A percentile compares a stretch with the other conserved stretches of the same genome.
Conservation (phyloP, 495 filamentous ascomycete genomes). For the Penicillium chermesinum region DNA sequence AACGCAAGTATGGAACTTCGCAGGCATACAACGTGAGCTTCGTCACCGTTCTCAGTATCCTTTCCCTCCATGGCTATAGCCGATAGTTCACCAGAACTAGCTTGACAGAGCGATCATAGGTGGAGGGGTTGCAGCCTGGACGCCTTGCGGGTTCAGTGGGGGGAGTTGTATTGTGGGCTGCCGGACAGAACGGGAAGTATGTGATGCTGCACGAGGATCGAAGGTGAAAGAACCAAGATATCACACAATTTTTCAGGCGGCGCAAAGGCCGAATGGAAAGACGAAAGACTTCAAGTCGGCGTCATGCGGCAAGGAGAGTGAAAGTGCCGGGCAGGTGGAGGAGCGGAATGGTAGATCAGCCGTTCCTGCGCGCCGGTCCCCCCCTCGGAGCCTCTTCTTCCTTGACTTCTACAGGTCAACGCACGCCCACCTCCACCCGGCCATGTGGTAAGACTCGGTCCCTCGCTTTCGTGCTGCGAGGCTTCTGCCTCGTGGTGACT, state of each 20-base stretch:
- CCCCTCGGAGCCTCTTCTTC: conserved; percentile 4
- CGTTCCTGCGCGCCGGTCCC: conserved; percentile 21
- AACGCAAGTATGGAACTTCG: conserved; percentile 10
- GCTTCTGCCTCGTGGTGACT: neutral
- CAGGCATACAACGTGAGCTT: conserved; percentile 44
- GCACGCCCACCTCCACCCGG: neutral
- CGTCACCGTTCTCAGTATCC: conserved; percentile 38
- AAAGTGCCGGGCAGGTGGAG: conserved; percentile 27
- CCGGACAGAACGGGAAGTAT: neutral
- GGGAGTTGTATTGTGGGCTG: neutral
- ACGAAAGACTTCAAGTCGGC: neutral
- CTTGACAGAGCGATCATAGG: conserved; percentile 30
- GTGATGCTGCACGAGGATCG: neutral
- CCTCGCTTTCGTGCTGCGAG: conserved; percentile 30
- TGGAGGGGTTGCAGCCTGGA: conserved; percentile 8
- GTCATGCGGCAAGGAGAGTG: conserved; percentile 5
- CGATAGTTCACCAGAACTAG: conserved; percentile 22
- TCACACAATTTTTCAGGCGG: conserved; percentile 7
- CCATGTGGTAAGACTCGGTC: conserved; percentile 32
- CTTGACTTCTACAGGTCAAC: neutral
- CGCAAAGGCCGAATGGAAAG: conserved; percentile 13
- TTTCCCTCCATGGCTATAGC: conserved; percentile 40
- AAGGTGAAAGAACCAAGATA: neutral
- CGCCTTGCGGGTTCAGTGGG: neutral
- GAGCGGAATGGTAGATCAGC: conserved; percentile 27